A percentile compares a stretch with the other conserved stretches of the same genome.
Evolutionary conservation across 495 filamentous ascomycete genomes (phyloP).

Genomic region (Podospora bellae-mahoneyi): DNA sequence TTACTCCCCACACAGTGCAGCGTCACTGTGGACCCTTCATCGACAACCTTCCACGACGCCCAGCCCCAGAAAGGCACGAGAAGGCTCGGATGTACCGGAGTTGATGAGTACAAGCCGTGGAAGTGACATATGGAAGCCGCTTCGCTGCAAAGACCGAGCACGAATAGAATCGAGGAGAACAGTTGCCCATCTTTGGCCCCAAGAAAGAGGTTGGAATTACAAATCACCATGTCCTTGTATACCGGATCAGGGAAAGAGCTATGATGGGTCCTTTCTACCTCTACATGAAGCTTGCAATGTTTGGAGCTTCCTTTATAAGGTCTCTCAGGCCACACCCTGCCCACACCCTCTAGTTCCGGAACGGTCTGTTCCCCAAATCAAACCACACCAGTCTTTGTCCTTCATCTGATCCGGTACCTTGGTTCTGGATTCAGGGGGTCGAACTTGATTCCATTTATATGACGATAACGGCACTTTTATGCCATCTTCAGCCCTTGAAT

Average conservation of each 20-base stretch:
- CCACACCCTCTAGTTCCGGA: constrained; percentile 5
- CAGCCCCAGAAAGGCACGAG: background rate
- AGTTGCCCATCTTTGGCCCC: constrained; percentile 8
- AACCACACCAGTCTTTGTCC: constrained; percentile 3
- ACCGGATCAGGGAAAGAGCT: constrained; percentile 11
- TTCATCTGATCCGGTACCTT: background rate
- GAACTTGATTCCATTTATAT: background rate
- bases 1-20: constrained; percentile 16
- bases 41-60: background rate
- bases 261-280: background rate
- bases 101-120: background rate
- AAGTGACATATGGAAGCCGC: background rate
- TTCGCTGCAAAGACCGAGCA: background rate
- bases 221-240: constrained; percentile 7
- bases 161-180: background rate
- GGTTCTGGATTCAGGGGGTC: background rate
- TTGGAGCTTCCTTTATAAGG: background rate
- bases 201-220: constrained; percentile 12
- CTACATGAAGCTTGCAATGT: background rate
- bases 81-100: constrained; percentile 3
- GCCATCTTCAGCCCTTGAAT: background rate
- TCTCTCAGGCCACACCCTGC: background rate
- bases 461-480: background rate
- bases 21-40: constrained; percentile 1
- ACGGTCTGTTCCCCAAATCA: background rate